Base-by-base conservation (phyloP, 768 basidiomycete species). In the Termitomyces sp. region DNA sequence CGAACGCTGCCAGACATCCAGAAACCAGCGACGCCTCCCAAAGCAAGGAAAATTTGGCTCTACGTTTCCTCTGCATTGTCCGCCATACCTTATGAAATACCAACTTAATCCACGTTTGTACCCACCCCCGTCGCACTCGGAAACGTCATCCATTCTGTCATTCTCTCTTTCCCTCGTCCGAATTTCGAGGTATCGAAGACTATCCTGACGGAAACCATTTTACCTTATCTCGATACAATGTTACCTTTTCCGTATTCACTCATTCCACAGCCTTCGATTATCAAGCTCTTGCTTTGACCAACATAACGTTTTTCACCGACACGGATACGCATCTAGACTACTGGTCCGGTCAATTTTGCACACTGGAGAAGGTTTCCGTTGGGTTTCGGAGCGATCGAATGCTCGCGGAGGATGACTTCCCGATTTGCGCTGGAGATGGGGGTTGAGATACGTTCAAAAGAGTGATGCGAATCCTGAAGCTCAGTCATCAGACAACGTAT, bases 401-500 rank as follows among this genome's bases (percentile, higher is more conserved):
- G 72, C 65, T 78, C 13, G 65, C 74, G 30, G 76, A 77, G 54
- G 76, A 79, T 60, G 76, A 79, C 59, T 78, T 78, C 47, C 76
- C 76, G 0, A 45, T 78, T 20, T 78, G 75, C 32, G 71, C 68
- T 16, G 68, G 68, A 6, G 69, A 71, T 62, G 51, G 48, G 20
- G 74, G 74, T 24, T 71, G 70, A 69, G 50, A 66, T 8, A 72
- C 69, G 0, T 43, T 78, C 3, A 59, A 63, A 5, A 64, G 58
- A 35, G 72, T 72, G 45, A 71, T 76, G 70, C 62, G 62, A 16
- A 63, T 66, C 28, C 60, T 45, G 63, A 71, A 45, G 57, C 69
- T 49, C 53, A 60, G 28, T 46, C 52, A n/a, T 33, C 45, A 28
- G 52, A 36, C 57, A 49, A 48, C 5, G 60, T 14, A 48, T 54